Conservation (phyloP, 2,329 filamentous ascomycete genomes). For the Lasiodiplodia gonubiensis region DNA sequence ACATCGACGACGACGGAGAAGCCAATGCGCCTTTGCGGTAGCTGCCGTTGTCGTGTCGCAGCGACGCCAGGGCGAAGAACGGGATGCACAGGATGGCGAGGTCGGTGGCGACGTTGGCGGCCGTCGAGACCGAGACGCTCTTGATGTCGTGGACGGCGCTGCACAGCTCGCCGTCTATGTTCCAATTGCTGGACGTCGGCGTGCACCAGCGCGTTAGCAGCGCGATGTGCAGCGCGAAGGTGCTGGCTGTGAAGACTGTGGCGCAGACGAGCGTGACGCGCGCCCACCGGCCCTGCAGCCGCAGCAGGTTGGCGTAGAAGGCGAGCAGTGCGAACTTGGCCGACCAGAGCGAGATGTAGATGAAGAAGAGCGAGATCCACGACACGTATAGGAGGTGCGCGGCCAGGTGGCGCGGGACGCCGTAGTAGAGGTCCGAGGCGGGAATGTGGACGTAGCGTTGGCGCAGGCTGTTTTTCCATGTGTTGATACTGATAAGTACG, state of each 20-base stretch:
- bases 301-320: slow-evolving; percentile 41
- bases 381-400: slow-evolving; percentile 41
- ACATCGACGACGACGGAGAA: not conserved
- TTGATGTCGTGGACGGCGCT: slow-evolving; percentile 38
- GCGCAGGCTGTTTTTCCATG: slow-evolving; percentile 41
- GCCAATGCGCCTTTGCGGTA: not conserved
- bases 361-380: slow-evolving; percentile 41
- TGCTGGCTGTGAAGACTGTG: slow-evolving; percentile 36
- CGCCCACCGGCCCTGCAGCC: slow-evolving; percentile 34
- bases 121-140: slow-evolving; percentile 38
- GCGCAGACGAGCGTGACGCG: slow-evolving; percentile 33
- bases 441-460: slow-evolving; percentile 33
- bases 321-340: slow-evolving; percentile 40
- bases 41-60: slow-evolving; percentile 15
- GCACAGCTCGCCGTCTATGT: slow-evolving; percentile 31
- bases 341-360: slow-evolving; percentile 40
- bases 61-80: slow-evolving; percentile 35
- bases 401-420: slow-evolving; percentile 35
- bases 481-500: slow-evolving; percentile 37
- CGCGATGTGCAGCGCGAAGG: slow-evolving; percentile 40
- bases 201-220: slow-evolving; percentile 41
- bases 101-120: slow-evolving; percentile 40
- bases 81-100: slow-evolving; percentile 39
- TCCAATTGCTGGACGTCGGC: slow-evolving; percentile 36
- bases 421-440: slow-evolving; percentile 35